Percentiles rank a stretch among this genome's conserved stretches.
Conservation (phyloP, 805 yeast genomes). For the Lipomyces orientalis region DNA sequence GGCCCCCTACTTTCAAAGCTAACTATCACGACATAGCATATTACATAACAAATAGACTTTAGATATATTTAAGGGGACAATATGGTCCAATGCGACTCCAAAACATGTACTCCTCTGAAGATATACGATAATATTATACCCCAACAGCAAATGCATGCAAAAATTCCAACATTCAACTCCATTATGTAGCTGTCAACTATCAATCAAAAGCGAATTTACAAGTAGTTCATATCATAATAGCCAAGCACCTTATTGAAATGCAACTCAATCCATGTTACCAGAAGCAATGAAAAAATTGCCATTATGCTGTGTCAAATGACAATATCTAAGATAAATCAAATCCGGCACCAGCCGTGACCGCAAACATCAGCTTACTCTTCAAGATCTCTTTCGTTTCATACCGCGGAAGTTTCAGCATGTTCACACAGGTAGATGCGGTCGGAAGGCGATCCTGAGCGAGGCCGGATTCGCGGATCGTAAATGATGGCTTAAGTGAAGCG, state of each 20-base stretch:
- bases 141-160: neutral
- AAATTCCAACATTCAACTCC: neutral
- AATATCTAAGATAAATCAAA: constrained; percentile 70
- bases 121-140: neutral
- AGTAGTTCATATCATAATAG: neutral
- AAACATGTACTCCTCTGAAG: neutral
- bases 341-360: constrained; percentile 83
- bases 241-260: neutral
- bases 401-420: constrained; percentile 83
- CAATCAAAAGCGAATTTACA: neutral
- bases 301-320: neutral
- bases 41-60: too few relatives aligned
- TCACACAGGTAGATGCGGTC: constrained; percentile 92
- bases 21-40: too few relatives aligned
- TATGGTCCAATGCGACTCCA: neutral
- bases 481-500: constrained; percentile 69
- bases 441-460: constrained; percentile 66
- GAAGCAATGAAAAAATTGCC: neutral
- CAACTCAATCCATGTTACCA: neutral
- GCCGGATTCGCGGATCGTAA: constrained; percentile 79
- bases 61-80: too few relatives aligned
- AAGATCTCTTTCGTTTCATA: constrained; percentile 66
- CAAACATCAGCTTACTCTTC: constrained; percentile 69
- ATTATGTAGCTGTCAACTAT: too few relatives aligned
- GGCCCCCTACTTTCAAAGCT: too few relatives aligned